Base-by-base conservation (phyloP, 2,329 filamentous ascomycete species). In the Fusarium subtropicale region DNA sequence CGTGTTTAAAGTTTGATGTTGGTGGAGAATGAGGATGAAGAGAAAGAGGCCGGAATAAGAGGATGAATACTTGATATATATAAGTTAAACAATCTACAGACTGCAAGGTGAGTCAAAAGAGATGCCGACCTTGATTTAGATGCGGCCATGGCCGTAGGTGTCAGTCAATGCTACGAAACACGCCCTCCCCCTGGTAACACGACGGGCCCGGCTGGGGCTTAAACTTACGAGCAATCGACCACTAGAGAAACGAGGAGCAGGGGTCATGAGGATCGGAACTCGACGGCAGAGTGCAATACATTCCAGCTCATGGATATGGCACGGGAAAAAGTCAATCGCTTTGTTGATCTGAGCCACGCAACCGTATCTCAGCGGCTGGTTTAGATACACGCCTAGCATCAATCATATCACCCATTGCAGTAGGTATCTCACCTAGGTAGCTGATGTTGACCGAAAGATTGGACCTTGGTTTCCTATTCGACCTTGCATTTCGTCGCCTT, bases 241-340 rank as follows among this genome's bases (percentile, higher is more conserved):
- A 64, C 50, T 63, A 54, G 33, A 42, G 47, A 51, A 30, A 41
- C 24, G 24, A 33, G 20, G 22, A 36, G n/a, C 64, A 68, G 54
- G 65, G 65, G 52, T 53, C 31, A 55, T 58, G 42, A 39, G 65
- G 63, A 71, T 69, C 60, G 68, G 68, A 66, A 71, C 53, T 66
- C 68, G 56, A 72, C 65, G 66, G 70, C 57, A 72, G 44, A 59
- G 28, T 18, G 18, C n/a, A 31, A n/a, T 36, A 50, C 13, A 28
- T 30, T 20, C 24, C 46, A 41, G 30, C 30, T 31, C 50, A 60
- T 60, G 54, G 46, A 60, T 15, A 41, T 24, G 44, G 38, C 24
- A 39, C 18, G 44, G 31, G 24, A 20, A 20, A 31, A 38, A 31
- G 42, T 58, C 30, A 46, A 26, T 36, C 26, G 45, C 57, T 53